Evolutionary conservation across 768 basidiomycete species (phyloP), one percentile per base, ranked within the genome.

Genomic region (Tylopilus sp.): DNA sequence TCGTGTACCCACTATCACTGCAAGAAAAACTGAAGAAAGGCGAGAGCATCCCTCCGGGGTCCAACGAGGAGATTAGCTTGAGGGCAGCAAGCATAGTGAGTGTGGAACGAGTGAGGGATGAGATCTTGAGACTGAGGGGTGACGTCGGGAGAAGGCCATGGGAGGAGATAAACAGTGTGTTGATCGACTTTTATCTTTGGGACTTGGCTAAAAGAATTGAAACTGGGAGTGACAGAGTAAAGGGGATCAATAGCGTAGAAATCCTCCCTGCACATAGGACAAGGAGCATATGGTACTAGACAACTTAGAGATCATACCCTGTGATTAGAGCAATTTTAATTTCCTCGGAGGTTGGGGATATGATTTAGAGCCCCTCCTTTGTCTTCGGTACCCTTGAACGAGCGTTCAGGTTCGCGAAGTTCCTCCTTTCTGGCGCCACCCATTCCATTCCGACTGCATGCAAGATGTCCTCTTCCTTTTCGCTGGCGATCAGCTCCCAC

Each of bases 181-280:
- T 95, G 53, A 87, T 92, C 45, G 93, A 97, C 63, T 92, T 97
- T 62, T 95, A 88, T 70, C 69, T 94, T 11, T 95, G 91, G 91
- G 91, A 94, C 65, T 64, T 92, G 52, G 88, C 86, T 26, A 91
- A 91, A 69, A 77, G 76, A 56, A 70, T 91, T 4, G 89, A 92
- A 67, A 69, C 52, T 17, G 85, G 83, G 3, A 69, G 79, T 39
- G 83, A 83, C 42, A 72, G 62, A 55, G 72, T 89, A 4, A 78
- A 83, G 28, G 86, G 80, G 0, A 73, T 88, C 12, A 68, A 79
- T 51, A 80, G 77, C 10, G 71, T 68, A 15, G 73, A 77, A 50
- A 73, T 88, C 54, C 71, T 83, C 7, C 89, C 91, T 17, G 79
- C 81, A 26, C 91, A 93, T 63, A 79, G 85, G 46, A 92, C 86